Evolutionary conservation across 306 rosid species (phyloP).

Genomic region (Acacia crassicarpa): DNA sequence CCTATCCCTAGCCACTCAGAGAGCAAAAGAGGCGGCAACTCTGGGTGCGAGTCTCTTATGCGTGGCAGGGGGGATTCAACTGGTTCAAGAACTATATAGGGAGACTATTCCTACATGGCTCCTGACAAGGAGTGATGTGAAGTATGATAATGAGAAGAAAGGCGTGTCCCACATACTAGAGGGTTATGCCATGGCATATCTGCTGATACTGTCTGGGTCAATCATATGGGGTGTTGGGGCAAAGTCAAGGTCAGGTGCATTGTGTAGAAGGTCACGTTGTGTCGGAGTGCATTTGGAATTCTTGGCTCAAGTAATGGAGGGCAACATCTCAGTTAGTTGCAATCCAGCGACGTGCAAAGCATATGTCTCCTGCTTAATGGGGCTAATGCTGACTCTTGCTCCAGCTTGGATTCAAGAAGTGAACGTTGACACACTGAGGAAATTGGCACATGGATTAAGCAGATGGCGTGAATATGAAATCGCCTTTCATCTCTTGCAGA

Average conservation of each 20-base stretch:
- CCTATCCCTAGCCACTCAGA: constrained; percentile 49
- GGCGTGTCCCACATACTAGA: constrained; percentile 45
- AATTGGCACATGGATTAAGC: constrained; percentile 54
- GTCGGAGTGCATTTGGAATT: constrained; percentile 66
- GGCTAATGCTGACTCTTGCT: constrained; percentile 57
- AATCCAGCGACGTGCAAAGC: constrained; percentile 66
- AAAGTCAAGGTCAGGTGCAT: constrained; percentile 44
- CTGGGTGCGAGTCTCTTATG: constrained; percentile 73
- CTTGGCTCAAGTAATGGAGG: constrained; percentile 66
- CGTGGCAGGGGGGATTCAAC: constrained; percentile 56
- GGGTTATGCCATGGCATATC: constrained; percentile 76
- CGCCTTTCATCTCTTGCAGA: constrained; percentile 65
- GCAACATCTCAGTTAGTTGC: constrained; percentile 64
- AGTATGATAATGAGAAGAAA: constrained; percentile 33
- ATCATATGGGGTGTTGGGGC: constrained; percentile 60
- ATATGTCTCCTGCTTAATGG: constrained; percentile 63
- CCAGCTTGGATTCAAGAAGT: constrained; percentile 68
- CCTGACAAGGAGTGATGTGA: constrained; percentile 44
- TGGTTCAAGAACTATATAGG: constrained; percentile 64
- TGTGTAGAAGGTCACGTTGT: constrained; percentile 45
- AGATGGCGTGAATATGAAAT: constrained; percentile 72
- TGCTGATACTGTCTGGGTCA: constrained; percentile 57
- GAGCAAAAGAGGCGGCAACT: constrained; percentile 59
- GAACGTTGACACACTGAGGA: constrained; percentile 56
- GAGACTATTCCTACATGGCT: constrained; percentile 83